These are phyloP conservation scores for Mycena leptocephala DNA, from an alignment of 768 basidiomycete species.

Conservation along the genomic window DNA sequence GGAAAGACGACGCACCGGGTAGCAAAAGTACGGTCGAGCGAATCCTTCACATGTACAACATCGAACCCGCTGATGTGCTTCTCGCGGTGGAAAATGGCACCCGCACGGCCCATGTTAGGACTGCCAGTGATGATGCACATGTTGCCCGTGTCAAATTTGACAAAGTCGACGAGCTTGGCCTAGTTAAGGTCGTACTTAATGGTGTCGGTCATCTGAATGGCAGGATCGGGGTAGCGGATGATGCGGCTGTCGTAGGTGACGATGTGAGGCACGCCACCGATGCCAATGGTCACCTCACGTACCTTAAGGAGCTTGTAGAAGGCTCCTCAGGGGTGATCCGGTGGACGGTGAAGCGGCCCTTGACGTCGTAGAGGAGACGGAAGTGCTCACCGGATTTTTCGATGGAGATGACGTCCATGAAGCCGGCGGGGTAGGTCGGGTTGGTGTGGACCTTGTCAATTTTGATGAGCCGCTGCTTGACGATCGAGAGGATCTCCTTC, in stretches of 20 bases:
- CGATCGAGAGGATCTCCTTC: constrained; percentile 95
- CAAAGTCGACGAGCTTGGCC: constrained; percentile 92
- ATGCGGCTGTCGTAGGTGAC: constrained; percentile 99
- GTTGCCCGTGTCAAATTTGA: constrained; percentile 98
- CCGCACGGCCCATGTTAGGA: constrained; percentile 99
- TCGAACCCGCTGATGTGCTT: constrained; percentile 99
- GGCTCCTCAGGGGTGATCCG: constrained; percentile 99
- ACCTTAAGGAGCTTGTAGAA: constrained; percentile 97
- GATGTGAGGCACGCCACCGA: constrained; percentile 95
- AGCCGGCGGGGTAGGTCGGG: constrained; percentile 96
- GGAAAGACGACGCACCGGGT: constrained; percentile 80
- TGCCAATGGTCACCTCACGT: constrained; percentile 90
- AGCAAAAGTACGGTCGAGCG: constrained; percentile 95
- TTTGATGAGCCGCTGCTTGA: constrained; percentile 97
- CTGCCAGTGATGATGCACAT: constrained; percentile 98
- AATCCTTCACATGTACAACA: constrained; percentile 98
- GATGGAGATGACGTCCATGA: constrained; percentile 97
- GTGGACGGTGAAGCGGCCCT: constrained; percentile 99
- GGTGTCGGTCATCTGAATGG: constrained; percentile 96
- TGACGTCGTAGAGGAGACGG: constrained; percentile 99
- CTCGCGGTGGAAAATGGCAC: constrained; percentile 96
- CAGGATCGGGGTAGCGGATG: constrained; percentile 98
- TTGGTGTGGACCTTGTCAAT: constrained; percentile 99
- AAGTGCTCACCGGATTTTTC: constrained; percentile 99
- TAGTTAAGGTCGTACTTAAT: constrained; percentile 97